Evolutionary conservation across 345 rosid species (phyloP).

Genomic region (Salix udensis): DNA sequence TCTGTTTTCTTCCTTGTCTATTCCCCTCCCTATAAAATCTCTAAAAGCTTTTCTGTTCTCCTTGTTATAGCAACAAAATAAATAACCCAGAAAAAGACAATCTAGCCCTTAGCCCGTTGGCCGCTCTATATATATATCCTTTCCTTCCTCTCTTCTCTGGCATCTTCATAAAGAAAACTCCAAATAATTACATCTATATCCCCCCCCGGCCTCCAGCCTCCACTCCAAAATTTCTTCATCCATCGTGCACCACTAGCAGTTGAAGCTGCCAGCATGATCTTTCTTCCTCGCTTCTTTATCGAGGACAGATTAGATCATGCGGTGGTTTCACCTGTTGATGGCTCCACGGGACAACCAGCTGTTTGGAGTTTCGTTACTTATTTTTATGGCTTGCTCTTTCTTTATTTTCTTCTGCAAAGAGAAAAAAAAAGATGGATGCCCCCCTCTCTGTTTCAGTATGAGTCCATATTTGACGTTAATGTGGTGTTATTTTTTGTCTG

Average conservation of each 20-base stretch:
- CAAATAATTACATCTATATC: too few relatives aligned
- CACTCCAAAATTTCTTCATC: background rate
- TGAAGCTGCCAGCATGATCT: slow-evolving; percentile 99
- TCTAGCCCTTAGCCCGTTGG: background rate
- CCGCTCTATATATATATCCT: background rate
- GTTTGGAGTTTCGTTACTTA: background rate
- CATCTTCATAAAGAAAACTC: background rate
- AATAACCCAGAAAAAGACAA: background rate
- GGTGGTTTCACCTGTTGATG: slow-evolving; percentile 52
- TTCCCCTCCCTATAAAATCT: background rate
- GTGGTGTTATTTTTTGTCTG: too few relatives aligned
- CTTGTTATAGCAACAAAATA: background rate
- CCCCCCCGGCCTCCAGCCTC: too few relatives aligned
- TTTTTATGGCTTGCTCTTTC: background rate
- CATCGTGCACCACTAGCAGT: slow-evolving; percentile 50
- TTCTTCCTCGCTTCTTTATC: background rate
- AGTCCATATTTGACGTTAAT: too few relatives aligned
- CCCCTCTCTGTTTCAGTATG: too few relatives aligned
- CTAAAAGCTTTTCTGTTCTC: background rate
- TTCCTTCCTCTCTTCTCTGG: background rate
- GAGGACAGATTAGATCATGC: slow-evolving; percentile 44
- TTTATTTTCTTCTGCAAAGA: background rate
- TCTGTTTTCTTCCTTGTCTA: slow-evolving; percentile 9
- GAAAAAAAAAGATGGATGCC: too few relatives aligned
- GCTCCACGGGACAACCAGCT: slow-evolving; percentile 25